Evolutionary conservation across 2,329 filamentous ascomycete genomes (phyloP), one percentile per base, ranked within the genome.

Genomic region (Xylaria hypoxylon): DNA sequence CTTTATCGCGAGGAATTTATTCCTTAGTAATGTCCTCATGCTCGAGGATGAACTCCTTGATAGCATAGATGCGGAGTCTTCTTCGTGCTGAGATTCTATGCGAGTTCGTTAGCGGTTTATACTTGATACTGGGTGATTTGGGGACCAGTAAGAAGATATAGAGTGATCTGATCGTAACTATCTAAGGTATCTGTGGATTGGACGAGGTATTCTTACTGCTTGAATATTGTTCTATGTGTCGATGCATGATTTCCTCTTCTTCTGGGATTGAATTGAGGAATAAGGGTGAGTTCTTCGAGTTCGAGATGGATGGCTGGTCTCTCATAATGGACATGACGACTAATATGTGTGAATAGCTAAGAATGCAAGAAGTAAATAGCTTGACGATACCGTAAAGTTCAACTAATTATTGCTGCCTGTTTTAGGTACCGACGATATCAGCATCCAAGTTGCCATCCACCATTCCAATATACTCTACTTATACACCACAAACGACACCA

Each of bases 41-140:
- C 71, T 74, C 10, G 68, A 62, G 60, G 67, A 70, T 10, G 70
- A 68, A n/a, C 68, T 71, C 13, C 51, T 69, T 13, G 72, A 71
- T 55, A 63, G 62, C 19, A 68, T 65, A 10, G 68, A 73, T 26
- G 69, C 67, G 1, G 71, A 57, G 61, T 73, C 69, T 59, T 58
- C 35, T 65, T 44, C 17, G n/a, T 24, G 13, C 13, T 26, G 48
- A 2, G 13, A 3, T 50, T n/a, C 48, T 64, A 13, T 40, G 15
- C 22, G 19, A 10, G 45, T 33, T 33, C 33, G 47, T 50, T 33
- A 50, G 26, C 26, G 5, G 26, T 31, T 28, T 50, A 5, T 13
- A n/a, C 11, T 28, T 28, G 11, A 26, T 48, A 15, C 11, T 11
- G 13, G 6, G 47, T 2, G 11, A 38, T 38, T 15, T 38, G n/a